Conservation (phyloP, 495 filamentous ascomycete species). For the Terfezia claveryi region DNA sequence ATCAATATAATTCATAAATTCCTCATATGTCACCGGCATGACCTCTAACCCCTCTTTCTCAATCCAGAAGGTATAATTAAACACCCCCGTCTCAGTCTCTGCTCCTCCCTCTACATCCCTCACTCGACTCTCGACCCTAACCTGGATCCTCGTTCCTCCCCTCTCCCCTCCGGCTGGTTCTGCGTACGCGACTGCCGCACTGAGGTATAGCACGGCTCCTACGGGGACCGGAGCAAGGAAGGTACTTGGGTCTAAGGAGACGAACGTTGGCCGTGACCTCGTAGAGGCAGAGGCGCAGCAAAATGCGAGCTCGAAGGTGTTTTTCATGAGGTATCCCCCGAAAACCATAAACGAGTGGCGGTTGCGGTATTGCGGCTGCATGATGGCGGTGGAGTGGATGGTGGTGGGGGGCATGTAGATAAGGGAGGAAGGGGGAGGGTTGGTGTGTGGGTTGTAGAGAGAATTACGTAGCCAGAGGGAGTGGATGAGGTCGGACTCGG, state of each 20-base stretch:
- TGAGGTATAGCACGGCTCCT: slow-evolving; percentile 60
- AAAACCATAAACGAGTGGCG: slow-evolving; percentile 82
- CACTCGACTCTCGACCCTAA: slow-evolving; percentile 57
- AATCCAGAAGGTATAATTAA: slow-evolving; percentile 58
- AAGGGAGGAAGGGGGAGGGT: slow-evolving; percentile 26
- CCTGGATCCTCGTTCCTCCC: slow-evolving; percentile 40
- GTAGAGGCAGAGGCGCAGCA: slow-evolving; percentile 63
- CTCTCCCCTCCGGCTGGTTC: slow-evolving; percentile 34
- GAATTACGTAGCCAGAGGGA: slow-evolving; percentile 56
- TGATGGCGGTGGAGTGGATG: slow-evolving; percentile 51
- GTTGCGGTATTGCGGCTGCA: slow-evolving; percentile 76
- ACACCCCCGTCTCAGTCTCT: slow-evolving; percentile 44
- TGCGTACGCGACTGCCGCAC: slow-evolving; percentile 55
- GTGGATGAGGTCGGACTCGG: slow-evolving; percentile 60
- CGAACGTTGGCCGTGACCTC: slow-evolving; percentile 52
- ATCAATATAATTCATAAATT: slow-evolving; percentile 15
- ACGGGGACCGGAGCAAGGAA: slow-evolving; percentile 74
- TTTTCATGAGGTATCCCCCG: slow-evolving; percentile 62
- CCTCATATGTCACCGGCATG: slow-evolving; percentile 31
- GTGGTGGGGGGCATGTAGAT: slow-evolving; percentile 45
- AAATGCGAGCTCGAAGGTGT: slow-evolving; percentile 74
- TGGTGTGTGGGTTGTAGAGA: slow-evolving; percentile 33
- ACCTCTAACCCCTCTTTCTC: slow-evolving; percentile 52
- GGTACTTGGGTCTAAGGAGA: slow-evolving; percentile 56
- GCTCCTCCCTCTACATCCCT: slow-evolving; percentile 48